phyloP scores from a whole-genome alignment of 2,329 filamentous ascomycete species.

The Neopestalotiopsis clavispora region DNA sequence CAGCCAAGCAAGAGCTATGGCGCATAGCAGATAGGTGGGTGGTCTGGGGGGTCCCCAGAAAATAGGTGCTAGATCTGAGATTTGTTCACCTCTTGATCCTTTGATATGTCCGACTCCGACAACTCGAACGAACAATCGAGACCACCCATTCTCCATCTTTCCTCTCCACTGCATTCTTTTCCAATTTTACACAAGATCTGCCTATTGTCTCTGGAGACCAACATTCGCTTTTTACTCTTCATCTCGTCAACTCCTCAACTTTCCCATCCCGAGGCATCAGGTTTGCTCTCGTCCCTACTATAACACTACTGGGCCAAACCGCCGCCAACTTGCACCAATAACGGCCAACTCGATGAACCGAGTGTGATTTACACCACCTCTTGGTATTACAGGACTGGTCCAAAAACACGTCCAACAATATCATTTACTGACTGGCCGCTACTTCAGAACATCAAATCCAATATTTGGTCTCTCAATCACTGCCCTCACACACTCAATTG shows the following conservation, averaged over 20 bases:
- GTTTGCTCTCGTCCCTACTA: background rate
- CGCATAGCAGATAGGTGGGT: background rate
- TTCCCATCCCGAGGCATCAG: background rate
- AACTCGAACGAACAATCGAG: conserved; percentile 12
- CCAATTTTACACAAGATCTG: background rate
- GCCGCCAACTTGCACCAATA: background rate
- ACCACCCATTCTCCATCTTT: conserved; percentile 7
- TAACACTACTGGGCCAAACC: background rate
- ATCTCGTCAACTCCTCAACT: background rate
- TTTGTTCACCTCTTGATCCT: conserved; percentile 6
- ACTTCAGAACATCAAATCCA: background rate
- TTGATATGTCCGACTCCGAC: conserved; percentile 2
- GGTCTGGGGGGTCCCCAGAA: background rate
- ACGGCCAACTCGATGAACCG: background rate
- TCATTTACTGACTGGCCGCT: background rate
- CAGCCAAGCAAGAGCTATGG: background rate
- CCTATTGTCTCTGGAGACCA: background rate
- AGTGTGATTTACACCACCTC: background rate
- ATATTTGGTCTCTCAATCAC: background rate
- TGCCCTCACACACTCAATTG: background rate
- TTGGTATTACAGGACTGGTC: background rate
- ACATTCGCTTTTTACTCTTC: conserved; percentile 9
- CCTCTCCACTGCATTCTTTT: conserved; percentile 11
- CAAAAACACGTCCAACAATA: background rate
- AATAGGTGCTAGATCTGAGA: background rate